Evolutionary conservation across 2,329 filamentous ascomycete genomes (phyloP).

Genomic region (Trichoderma breve): DNA sequence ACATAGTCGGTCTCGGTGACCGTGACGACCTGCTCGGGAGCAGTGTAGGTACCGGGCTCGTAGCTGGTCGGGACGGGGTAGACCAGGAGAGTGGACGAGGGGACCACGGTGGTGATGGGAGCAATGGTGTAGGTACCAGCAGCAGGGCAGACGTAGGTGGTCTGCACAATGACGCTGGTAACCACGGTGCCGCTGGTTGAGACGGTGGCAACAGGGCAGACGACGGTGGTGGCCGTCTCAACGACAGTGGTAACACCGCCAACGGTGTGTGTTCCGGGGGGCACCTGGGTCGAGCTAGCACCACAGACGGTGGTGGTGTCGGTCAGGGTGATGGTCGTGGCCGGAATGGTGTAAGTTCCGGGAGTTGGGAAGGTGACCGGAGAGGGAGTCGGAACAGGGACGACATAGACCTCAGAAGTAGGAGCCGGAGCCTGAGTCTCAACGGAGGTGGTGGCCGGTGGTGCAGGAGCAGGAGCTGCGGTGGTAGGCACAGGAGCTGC

Average conservation of each 20-base stretch:
- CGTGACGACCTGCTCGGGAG: slow-evolving; percentile 64
- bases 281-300: slow-evolving; percentile 59
- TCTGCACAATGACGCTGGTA: slow-evolving; percentile 66
- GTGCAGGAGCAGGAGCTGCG: not conserved
- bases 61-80: slow-evolving; percentile 65
- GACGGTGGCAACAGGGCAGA: slow-evolving; percentile 67
- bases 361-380: slow-evolving; percentile 59
- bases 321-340: slow-evolving; percentile 66
- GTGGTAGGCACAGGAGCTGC: slow-evolving; percentile 22
- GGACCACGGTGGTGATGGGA: slow-evolving; percentile 61
- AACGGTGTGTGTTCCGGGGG: slow-evolving; percentile 64
- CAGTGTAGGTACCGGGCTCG: slow-evolving; percentile 70
- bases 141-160: slow-evolving; percentile 70
- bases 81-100: slow-evolving; percentile 54
- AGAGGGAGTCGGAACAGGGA: slow-evolving; percentile 51
- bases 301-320: slow-evolving; percentile 66
- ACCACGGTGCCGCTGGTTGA: slow-evolving; percentile 56
- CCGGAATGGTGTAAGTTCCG: slow-evolving; percentile 73
- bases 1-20: slow-evolving; percentile 67
- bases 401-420: slow-evolving; percentile 43
- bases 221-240: slow-evolving; percentile 62
- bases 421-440: slow-evolving; percentile 27
- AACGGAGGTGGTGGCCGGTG: slow-evolving; percentile 24
- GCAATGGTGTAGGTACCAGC: slow-evolving; percentile 75
- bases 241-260: slow-evolving; percentile 74